Evolutionary conservation across 2,329 filamentous ascomycete genomes (phyloP), one percentile per base, ranked within the genome.

Genomic region (Aspergillus sp.): DNA sequence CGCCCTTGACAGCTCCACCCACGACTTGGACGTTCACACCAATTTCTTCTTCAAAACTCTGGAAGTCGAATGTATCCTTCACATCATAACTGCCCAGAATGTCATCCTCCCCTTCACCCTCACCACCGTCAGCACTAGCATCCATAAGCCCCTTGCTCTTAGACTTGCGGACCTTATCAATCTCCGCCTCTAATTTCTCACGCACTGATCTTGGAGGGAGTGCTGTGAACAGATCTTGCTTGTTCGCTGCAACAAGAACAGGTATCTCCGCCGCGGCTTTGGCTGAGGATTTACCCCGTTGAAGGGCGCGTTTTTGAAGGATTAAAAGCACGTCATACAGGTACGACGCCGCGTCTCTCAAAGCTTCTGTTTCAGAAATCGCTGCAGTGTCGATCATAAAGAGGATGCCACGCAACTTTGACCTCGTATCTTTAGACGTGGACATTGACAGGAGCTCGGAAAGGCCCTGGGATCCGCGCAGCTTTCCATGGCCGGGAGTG

Each of bases 401-500:
- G 51, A 98, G 83, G 52, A 98, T 80, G 17, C 89, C 93, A 41
- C 83, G 83, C 48, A 93, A 78, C 62, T 59, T 74, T 26, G 66
- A 69, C 24, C 74, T 74, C 34, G 68, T 62, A 17, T 74, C 69
- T 50, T 73, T 73, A 7, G 70, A 65, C 6, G 55, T 47, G 13
- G 67, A 59, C 69, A 73, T 74, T 17, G 66, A 59, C 17, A 67
- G 62, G 36, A 78, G 67, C 49, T 72, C 70, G 18, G 79, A 69
- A 51, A 80, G 71, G 18, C 75, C 73, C 57, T 86, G 76, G 13
- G 78, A 80, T 66, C 86, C 83, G 59, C 95, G 90, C 58, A 99
- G 85, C 78, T 99, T 99, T 67, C 91, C 92, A 78, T 99, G 95
- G 39, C 95, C 95, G 0, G 95, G 95, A 1, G 93, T 98, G 77